These are phyloP conservation scores for Talaromyces funiculosus DNA, from an alignment of 2,329 filamentous ascomycete species.

Conservation along the genomic window DNA sequence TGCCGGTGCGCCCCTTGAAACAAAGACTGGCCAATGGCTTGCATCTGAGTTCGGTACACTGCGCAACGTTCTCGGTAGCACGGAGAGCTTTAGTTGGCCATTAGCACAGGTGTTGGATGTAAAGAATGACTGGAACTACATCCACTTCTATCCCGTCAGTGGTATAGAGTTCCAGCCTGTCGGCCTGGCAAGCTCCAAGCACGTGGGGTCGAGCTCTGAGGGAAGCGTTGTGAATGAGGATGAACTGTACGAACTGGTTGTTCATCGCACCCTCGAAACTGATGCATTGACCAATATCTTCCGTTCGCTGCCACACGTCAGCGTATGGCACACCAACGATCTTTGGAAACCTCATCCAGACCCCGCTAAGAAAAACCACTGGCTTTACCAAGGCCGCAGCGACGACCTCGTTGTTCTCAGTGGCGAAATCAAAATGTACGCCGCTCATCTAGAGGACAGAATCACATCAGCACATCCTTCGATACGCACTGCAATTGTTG, in stretches of 20 bases:
- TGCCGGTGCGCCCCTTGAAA: slow-evolving; percentile 22
- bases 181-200: neutral
- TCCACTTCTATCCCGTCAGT: slow-evolving; percentile 16
- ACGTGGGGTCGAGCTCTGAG: neutral
- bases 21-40: slow-evolving; percentile 22
- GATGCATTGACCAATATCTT: slow-evolving; percentile 20
- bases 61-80: slow-evolving; percentile 20
- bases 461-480: slow-evolving; percentile 18
- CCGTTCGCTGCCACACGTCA: slow-evolving; percentile 16
- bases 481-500: slow-evolving; percentile 20
- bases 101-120: slow-evolving; percentile 9
- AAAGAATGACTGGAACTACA: slow-evolving; percentile 18
- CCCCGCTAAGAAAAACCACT: slow-evolving; percentile 14
- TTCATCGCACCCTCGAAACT: slow-evolving; percentile 15
- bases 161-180: slow-evolving; percentile 14
- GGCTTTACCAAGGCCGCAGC: slow-evolving; percentile 22
- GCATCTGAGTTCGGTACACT: slow-evolving; percentile 14
- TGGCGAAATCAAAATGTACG: slow-evolving; percentile 21
- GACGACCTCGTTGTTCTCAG: slow-evolving; percentile 19
- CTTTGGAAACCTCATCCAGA: slow-evolving; percentile 21
- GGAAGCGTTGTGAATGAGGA: slow-evolving; percentile 6
- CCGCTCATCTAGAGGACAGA: slow-evolving; percentile 20
- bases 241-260: slow-evolving; percentile 22
- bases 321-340: slow-evolving; percentile 21
- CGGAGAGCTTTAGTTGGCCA: slow-evolving; percentile 20